Percentiles rank a stretch among this genome's conserved stretches.
Conservation (phyloP, 2,329 filamentous ascomycete genomes). For the Helminthosporium solani region DNA sequence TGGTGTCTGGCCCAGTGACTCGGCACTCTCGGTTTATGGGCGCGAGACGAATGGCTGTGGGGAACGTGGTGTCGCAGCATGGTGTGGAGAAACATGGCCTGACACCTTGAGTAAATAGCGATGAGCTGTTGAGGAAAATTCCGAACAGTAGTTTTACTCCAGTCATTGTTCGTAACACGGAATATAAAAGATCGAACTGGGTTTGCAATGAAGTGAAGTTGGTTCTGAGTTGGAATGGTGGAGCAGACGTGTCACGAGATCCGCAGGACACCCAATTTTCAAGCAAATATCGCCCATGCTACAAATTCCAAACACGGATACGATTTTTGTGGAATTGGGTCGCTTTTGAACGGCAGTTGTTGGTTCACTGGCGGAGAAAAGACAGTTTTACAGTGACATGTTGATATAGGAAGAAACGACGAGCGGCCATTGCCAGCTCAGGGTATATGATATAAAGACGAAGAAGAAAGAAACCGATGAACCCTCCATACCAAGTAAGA, state of each 20-base stretch:
- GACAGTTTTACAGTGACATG: too few relatives aligned
- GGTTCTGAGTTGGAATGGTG: neutral
- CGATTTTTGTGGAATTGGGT: too few relatives aligned
- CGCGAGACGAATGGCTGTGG: slow-evolving; percentile 2
- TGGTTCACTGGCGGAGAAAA: too few relatives aligned
- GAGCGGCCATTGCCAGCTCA: slow-evolving; percentile 12
- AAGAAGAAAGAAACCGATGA: neutral
- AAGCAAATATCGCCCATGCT: too few relatives aligned
- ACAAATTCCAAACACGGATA: too few relatives aligned
- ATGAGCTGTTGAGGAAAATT: neutral
- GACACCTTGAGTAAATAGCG: neutral
- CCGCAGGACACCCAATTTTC: neutral
- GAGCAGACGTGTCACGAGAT: neutral
- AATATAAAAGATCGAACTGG: too few relatives aligned
- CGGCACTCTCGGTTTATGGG: neutral
- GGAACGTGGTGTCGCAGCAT: slow-evolving; percentile 8
- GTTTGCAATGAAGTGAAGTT: neutral
- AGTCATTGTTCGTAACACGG: too few relatives aligned
- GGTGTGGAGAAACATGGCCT: neutral
- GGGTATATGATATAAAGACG: slow-evolving; percentile 14
- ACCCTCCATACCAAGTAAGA: neutral
- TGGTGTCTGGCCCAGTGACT: neutral
- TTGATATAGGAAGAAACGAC: slow-evolving; percentile 1
- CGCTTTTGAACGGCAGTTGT: too few relatives aligned
- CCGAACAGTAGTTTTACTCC: neutral